A percentile compares a stretch with the other conserved stretches of the same genome.
phyloP scores from a whole-genome alignment of 768 basidiomycete species.

The Russula ochroleuca region DNA sequence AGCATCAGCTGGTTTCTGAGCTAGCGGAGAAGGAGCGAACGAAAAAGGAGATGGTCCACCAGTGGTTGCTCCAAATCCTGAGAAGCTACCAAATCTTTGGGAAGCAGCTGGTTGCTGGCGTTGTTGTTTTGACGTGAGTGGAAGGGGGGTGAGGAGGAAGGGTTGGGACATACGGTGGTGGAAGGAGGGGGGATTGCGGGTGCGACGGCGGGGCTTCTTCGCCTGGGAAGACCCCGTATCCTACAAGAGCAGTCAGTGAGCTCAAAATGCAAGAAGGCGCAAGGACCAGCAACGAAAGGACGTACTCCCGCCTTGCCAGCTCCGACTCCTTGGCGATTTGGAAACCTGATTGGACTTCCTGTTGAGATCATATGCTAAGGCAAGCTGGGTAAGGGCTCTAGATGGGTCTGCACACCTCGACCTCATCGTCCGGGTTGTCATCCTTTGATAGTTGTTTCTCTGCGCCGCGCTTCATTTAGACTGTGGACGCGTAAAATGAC shows the following conservation, averaged over 20 bases:
- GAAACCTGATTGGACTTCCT: constrained; percentile 49
- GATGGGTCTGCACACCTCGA: constrained; percentile 31
- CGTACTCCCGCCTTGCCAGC: constrained; percentile 57
- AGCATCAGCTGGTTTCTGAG: constrained; percentile 29
- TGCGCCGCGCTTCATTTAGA: constrained; percentile 66
- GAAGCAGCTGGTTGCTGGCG: constrained; percentile 27
- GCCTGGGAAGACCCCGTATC: constrained; percentile 62
- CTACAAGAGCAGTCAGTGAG: constrained; percentile 35
- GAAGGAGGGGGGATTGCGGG: constrained; percentile 26
- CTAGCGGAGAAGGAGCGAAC: constrained; percentile 34
- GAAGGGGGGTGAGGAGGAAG: constrained; percentile 1
- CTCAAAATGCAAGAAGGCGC: neutral
- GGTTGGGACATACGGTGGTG: constrained; percentile 32
- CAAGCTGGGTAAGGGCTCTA: neutral
- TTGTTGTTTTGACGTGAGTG: constrained; percentile 16
- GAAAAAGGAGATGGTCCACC: constrained; percentile 37
- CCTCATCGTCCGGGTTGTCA: constrained; percentile 40
- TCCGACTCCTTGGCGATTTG: constrained; percentile 55
- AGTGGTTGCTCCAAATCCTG: constrained; percentile 45
- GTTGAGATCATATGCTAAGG: constrained; percentile 2
- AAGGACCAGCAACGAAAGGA: constrained; percentile 14
- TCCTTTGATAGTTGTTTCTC: constrained; percentile 67
- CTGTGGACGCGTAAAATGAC: constrained; percentile 2
- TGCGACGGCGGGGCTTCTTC: constrained; percentile 30
- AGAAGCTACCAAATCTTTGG: constrained; percentile 50